phyloP scores from a whole-genome alignment of 208 protist genomes.

The Trypanosoma avium region DNA sequence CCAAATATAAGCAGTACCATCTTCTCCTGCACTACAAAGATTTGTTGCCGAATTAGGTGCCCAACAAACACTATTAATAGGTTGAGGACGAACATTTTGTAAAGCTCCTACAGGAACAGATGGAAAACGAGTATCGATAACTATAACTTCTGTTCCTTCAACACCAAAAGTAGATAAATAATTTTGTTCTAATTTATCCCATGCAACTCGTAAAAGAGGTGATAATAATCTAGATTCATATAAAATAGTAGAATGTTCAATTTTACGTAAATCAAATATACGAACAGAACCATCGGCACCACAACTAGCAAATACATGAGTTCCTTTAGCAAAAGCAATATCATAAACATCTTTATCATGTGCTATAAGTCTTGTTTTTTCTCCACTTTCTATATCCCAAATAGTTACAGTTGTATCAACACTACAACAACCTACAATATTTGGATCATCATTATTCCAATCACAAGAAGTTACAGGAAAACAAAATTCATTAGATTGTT shows the following conservation, averaged over 20 bases:
- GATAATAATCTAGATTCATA: conserved; percentile 94
- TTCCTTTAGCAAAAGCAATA: conserved; percentile 95
- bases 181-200: conserved; percentile 97
- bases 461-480: conserved; percentile 99
- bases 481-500: conserved; percentile 95
- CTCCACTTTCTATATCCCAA: conserved; percentile 94
- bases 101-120: conserved; percentile 86
- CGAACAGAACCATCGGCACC: conserved; percentile 98
- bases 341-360: conserved; percentile 99
- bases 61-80: conserved; percentile 97
- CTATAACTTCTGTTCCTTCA: conserved; percentile 92
- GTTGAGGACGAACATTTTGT: conserved; percentile 72
- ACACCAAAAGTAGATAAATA: conserved; percentile 97
- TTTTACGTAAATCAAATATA: conserved; percentile 96
- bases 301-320: conserved; percentile 96
- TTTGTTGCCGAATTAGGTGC: conserved; percentile 93
- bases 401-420: conserved; percentile 99
- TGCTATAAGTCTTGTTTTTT: conserved; percentile 97
- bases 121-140: conserved; percentile 96
- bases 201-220: conserved; percentile 95
- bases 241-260: conserved; percentile 98
- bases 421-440: conserved; percentile 96
- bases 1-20: conserved; percentile 97
- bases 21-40: conserved; percentile 96
- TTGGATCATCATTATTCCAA: conserved; percentile 97